A percentile compares a stretch with the other conserved stretches of the same genome.
Evolutionary conservation across 2,329 filamentous ascomycete genomes (phyloP).

Genomic region (Orbilia blumenaviensis): DNA sequence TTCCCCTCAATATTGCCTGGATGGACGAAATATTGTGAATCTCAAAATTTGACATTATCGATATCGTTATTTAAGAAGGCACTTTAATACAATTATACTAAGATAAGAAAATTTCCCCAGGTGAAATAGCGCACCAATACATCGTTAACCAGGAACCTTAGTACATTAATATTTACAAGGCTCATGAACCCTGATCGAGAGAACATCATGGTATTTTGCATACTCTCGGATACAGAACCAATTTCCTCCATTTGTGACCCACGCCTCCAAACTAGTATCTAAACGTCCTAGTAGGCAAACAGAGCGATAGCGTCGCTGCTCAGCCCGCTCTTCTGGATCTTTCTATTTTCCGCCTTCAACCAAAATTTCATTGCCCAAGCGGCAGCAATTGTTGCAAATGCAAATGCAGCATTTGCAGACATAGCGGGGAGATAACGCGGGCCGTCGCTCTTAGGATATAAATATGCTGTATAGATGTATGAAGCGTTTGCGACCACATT

Average conservation of each 20-base stretch:
- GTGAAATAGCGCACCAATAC: too few species aligned
- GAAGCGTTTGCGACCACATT: slow-evolving; percentile 65
- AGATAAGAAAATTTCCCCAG: too few species aligned
- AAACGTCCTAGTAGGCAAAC: slow-evolving; percentile 25
- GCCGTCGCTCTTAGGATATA: slow-evolving; percentile 64
- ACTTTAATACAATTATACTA: too few species aligned
- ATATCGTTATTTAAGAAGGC: too few species aligned
- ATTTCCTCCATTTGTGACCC: neutral
- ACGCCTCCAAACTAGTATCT: neutral
- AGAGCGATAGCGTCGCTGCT: slow-evolving; percentile 19
- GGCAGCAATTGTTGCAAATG: slow-evolving; percentile 62
- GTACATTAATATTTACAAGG: neutral
- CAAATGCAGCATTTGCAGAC: slow-evolving; percentile 62
- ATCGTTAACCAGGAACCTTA: neutral
- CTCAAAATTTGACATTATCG: too few species aligned
- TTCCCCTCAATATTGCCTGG: too few species aligned
- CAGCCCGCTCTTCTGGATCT: slow-evolving; percentile 58
- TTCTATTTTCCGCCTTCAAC: slow-evolving; percentile 63
- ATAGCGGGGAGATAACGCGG: slow-evolving; percentile 65
- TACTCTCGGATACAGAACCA: neutral
- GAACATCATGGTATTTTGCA: neutral
- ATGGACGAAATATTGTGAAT: too few species aligned
- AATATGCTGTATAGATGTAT: slow-evolving; percentile 66
- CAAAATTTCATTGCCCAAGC: slow-evolving; percentile 63
- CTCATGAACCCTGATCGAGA: neutral